A percentile compares a stretch with the other conserved stretches of the same genome.
These are phyloP conservation scores for Thelephora aurantiotincta DNA, from an alignment of 768 basidiomycete genomes.

Conservation along the genomic window DNA sequence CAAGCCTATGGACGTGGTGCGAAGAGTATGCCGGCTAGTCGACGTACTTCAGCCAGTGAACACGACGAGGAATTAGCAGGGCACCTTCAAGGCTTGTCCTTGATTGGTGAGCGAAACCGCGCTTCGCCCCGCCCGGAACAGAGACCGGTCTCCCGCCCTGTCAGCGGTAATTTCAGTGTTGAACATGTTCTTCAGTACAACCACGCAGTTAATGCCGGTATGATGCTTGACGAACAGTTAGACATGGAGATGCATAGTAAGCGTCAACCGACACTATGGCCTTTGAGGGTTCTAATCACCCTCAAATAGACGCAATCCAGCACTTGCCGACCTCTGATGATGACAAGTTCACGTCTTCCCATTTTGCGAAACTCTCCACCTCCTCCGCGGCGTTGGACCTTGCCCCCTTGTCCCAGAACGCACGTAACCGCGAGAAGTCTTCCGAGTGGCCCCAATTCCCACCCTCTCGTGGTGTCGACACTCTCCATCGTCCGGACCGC, in stretches of 20 bases:
- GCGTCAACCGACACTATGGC: conserved; percentile 14
- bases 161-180: conserved; percentile 35
- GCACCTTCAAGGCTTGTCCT: conserved; percentile 58
- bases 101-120: conserved; percentile 48
- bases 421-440: conserved; percentile 49
- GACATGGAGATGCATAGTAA: conserved; percentile 91
- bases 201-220: conserved; percentile 63
- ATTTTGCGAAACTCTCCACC: conserved; percentile 58
- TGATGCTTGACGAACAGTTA: conserved; percentile 87
- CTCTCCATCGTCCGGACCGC: conserved; percentile 41
- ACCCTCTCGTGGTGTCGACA: conserved; percentile 49
- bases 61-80: conserved; percentile 73
- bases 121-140: conserved; percentile 42
- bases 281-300: conserved; percentile 5
- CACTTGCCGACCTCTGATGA: conserved; percentile 80
- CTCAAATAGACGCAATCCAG: conserved; percentile 64
- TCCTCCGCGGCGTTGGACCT: conserved; percentile 90
- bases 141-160: conserved; percentile 34
- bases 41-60: conserved; percentile 78
- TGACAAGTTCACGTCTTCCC: conserved; percentile 56
- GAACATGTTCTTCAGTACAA: conserved; percentile 48
- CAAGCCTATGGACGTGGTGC: conserved; percentile 59
- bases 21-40: conserved; percentile 87
- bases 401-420: conserved; percentile 67
- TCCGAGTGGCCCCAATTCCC: conserved; percentile 94